Evolutionary conservation across 768 basidiomycete species (phyloP).

Genomic region (Phylloporus sp.): DNA sequence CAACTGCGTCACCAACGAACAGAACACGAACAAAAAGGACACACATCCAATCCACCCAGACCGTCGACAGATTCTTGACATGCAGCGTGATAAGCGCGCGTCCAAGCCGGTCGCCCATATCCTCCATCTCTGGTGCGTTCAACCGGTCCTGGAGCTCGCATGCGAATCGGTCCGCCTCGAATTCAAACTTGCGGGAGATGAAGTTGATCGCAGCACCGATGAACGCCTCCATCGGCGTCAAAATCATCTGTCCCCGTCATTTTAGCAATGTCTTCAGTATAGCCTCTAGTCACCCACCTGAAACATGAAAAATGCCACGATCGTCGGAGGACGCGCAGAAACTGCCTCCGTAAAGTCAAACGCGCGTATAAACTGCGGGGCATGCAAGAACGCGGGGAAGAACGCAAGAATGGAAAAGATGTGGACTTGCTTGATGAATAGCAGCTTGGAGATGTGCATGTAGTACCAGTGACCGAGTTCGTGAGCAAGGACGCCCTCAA

Average conservation of each 20-base stretch:
- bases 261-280: neutral
- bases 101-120: conserved; percentile 84
- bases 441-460: conserved; percentile 85
- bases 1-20: neutral
- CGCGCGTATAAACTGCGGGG: conserved; percentile 70
- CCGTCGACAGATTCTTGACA: conserved; percentile 87
- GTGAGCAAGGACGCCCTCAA: conserved; percentile 96
- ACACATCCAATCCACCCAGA: conserved; percentile 92
- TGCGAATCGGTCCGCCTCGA: conserved; percentile 88
- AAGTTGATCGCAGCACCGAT: conserved; percentile 75
- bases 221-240: conserved; percentile 75
- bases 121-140: conserved; percentile 52
- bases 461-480: conserved; percentile 97
- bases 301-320: conserved; percentile 85
- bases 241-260: conserved; percentile 52
- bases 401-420: conserved; percentile 80
- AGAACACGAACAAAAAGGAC: neutral
- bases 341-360: conserved; percentile 75
- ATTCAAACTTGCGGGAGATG: conserved; percentile 84
- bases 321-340: conserved; percentile 66
- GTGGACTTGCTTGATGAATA: conserved; percentile 83
- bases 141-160: conserved; percentile 60
- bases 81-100: conserved; percentile 82
- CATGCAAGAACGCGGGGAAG: conserved; percentile 87
- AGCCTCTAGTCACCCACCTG: conserved; percentile 39